Evolutionary conservation across 148 eudicot species (phyloP), one percentile per base, ranked within the genome.

Genomic region (Pharnaceum exiguum): DNA sequence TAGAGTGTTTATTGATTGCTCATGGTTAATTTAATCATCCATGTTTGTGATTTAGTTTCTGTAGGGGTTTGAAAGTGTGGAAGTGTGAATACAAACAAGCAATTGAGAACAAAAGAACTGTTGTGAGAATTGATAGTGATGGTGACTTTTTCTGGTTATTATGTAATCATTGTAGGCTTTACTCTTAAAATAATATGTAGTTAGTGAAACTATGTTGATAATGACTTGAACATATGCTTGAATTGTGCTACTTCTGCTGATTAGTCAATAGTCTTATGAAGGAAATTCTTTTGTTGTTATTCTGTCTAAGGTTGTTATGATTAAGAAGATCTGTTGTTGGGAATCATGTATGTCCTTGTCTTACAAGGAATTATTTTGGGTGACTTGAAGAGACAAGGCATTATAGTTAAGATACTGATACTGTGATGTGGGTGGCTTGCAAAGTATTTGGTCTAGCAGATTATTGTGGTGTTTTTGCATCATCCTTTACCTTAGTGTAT

Each of bases 51-150:
- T 19, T 10, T 53, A 45, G 22, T 25, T 44, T 45, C 30, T 30
- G 31, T 30, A 11, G 40, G 16, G 17, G 42, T 47, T 10, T 31
- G 7, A 10, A 38, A 26, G 7, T 36, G 16, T 23, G 16, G 37
- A 26, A 21, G 24, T 24, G 21, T 39, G 18, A 60, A 47, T 26
- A 13, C 6, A 15, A 17, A 18, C 48, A 37, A 43, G 38, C 38
- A 46, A 26, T 32, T 23, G 11, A 24, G 39, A 55, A 61, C 48
- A 22, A 46, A 60, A 46, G 44, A 21, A n/a, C 38, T 21, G 68
- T 69, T 48, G 40, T 55, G 50, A n/a, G 64, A 36, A 17, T 45
- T 45, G 31, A 18, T 11, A 39, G 38, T 35, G 73, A 70, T 56
- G 37, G 44, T 62, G 73, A 70, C 61, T 49, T 5, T 35, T 32